These are phyloP conservation scores for Rehmannia glutinosa DNA, from an alignment of 257 asterid species.

Conservation along the genomic window DNA sequence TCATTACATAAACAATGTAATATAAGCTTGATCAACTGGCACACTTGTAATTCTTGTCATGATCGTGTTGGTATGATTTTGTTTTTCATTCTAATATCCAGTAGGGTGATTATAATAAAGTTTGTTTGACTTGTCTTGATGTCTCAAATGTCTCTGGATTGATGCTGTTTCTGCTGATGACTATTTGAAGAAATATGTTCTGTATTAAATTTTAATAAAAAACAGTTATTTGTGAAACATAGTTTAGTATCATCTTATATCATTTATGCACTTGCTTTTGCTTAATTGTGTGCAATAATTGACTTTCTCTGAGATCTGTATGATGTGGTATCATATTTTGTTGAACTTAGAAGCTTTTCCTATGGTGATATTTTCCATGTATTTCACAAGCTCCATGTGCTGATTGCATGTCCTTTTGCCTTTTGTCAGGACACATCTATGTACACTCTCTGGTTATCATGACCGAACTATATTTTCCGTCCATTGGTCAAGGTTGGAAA, in stretches of 20 bases:
- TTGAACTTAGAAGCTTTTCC: not conserved
- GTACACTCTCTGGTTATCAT: slow-evolving; percentile 90
- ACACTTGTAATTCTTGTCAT: not conserved
- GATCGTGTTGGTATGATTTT: not conserved
- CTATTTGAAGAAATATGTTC: not conserved
- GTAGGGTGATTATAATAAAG: not conserved
- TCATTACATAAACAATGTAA: not conserved
- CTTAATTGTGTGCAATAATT: not conserved
- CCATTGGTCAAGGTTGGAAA: slow-evolving; percentile 84
- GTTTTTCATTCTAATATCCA: not conserved
- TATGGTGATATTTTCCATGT: not conserved
- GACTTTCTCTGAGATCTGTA: not conserved
- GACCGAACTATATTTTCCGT: slow-evolving; percentile 86
- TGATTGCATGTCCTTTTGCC: slow-evolving; percentile 13
- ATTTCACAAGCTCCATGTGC: slow-evolving; percentile 7
- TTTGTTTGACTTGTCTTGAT: slow-evolving; percentile 2
- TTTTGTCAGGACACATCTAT: slow-evolving; percentile 66
- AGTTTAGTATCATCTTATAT: not conserved
- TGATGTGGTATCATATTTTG: not conserved
- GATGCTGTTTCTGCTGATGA: not conserved
- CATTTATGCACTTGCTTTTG: not conserved
- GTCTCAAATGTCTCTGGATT: not conserved
- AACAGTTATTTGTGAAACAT: not conserved
- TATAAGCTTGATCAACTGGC: not conserved
- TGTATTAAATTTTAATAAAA: not conserved